A percentile compares a stretch with the other conserved stretches of the same genome.
Conservation (phyloP, 345 rosid genomes). For the Syzygium oleosum region DNA sequence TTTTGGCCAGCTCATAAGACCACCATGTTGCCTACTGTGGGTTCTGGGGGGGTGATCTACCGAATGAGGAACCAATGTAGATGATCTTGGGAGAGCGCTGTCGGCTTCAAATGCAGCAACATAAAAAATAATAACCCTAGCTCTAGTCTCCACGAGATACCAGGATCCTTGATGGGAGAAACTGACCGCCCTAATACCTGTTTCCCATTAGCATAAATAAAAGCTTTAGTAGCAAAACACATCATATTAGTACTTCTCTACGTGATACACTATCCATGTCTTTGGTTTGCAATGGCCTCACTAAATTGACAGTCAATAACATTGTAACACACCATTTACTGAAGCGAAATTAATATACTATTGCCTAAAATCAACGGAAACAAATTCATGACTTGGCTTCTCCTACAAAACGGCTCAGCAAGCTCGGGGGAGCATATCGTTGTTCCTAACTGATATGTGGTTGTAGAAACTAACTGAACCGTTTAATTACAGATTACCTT, state of each 20-base stretch:
- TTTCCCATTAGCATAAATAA: background rate
- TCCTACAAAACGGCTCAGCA: background rate
- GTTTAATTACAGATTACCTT: background rate
- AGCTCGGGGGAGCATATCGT: background rate
- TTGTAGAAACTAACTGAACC: background rate
- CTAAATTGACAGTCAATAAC: background rate
- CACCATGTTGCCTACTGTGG: conserved; percentile 37
- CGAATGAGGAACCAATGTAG: conserved; percentile 35
- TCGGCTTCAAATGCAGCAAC: conserved; percentile 45
- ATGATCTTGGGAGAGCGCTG: conserved; percentile 21
- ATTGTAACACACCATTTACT: background rate
- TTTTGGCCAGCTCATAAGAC: conserved; percentile 81
- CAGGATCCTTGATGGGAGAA: conserved; percentile 43
- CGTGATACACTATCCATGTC: background rate
- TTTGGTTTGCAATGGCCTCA: background rate
- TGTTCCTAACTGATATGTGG: background rate
- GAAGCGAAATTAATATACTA: background rate
- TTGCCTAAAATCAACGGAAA: background rate
- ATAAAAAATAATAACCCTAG: conserved; percentile 64
- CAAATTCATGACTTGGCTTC: background rate
- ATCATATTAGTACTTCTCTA: background rate
- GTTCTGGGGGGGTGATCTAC: conserved; percentile 44
- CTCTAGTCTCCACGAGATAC: conserved; percentile 65
- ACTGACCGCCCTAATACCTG: conserved; percentile 11
- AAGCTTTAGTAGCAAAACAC: background rate